Evolutionary conservation across 306 rosid genomes (phyloP).

Genomic region (Dicorynia guianensis): DNA sequence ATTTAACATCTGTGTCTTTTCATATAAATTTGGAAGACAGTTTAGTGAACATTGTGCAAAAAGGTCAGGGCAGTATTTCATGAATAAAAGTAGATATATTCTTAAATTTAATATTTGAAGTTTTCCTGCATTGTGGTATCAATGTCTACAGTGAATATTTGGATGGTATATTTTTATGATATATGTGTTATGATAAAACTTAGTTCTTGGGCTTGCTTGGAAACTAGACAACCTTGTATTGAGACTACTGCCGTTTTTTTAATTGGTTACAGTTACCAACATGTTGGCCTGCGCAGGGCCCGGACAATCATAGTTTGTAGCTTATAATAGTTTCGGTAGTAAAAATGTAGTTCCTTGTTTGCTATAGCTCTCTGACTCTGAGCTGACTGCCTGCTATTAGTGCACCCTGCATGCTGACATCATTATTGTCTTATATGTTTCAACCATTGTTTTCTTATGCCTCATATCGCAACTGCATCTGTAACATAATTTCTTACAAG

Average conservation of each 20-base stretch:
- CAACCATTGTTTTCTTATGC: not conserved
- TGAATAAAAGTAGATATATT: not conserved
- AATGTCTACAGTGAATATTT: too few relatives aligned
- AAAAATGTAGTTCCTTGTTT: not conserved
- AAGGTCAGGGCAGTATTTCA: slow-evolving; percentile 7
- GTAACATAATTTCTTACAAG: not conserved
- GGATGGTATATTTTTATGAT: not conserved
- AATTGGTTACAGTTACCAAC: not conserved
- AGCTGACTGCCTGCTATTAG: not conserved
- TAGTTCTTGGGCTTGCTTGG: slow-evolving; percentile 7
- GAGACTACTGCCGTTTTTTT: not conserved
- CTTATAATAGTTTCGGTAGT: not conserved
- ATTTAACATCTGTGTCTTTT: not conserved
- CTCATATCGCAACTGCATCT: not conserved
- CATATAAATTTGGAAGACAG: not conserved
- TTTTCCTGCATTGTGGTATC: not conserved
- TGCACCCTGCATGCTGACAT: not conserved
- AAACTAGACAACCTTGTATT: slow-evolving; percentile 14
- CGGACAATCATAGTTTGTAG: not conserved
- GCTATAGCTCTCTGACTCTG: not conserved
- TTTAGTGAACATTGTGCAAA: not conserved
- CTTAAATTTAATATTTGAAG: not conserved
- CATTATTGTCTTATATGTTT: too few relatives aligned
- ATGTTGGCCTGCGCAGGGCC: too few relatives aligned
- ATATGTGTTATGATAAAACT: slow-evolving; percentile 9